A percentile compares a stretch with the other conserved stretches of the same genome.
These are phyloP conservation scores for Ophiocordyceps camponoti-saundersi DNA, from an alignment of 2,329 filamentous ascomycete genomes.

Conservation along the genomic window DNA sequence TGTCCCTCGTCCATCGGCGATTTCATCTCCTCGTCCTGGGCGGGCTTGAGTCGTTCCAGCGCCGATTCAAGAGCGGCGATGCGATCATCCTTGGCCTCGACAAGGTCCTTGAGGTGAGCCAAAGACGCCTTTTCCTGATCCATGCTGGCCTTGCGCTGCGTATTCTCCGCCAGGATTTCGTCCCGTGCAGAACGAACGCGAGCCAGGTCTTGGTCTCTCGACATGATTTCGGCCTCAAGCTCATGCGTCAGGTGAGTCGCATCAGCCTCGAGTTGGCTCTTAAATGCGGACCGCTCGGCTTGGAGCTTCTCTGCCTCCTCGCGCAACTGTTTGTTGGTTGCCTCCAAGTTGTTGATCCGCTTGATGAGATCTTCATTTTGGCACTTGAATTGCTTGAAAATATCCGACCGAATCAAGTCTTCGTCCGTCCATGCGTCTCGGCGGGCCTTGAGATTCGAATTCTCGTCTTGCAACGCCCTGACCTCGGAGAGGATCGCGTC, in stretches of 20 bases:
- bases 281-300: constrained; percentile 69
- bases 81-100: constrained; percentile 60
- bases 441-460: constrained; percentile 53
- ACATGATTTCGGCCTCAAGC: constrained; percentile 64
- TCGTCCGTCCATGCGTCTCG: constrained; percentile 70
- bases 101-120: constrained; percentile 64
- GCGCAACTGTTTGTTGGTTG: constrained; percentile 66
- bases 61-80: constrained; percentile 74
- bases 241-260: constrained; percentile 56
- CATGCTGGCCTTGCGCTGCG: constrained; percentile 60
- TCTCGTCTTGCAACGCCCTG: constrained; percentile 56
- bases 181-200: constrained; percentile 73
- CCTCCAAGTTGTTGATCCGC: constrained; percentile 80
- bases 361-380: constrained; percentile 90
- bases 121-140: constrained; percentile 57
- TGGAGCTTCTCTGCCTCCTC: constrained; percentile 76
- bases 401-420: constrained; percentile 79
- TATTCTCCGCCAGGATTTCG: constrained; percentile 67
- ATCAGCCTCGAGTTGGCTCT: constrained; percentile 67
- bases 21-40: constrained; percentile 27
- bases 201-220: constrained; percentile 69
- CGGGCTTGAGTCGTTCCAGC: constrained; percentile 48
- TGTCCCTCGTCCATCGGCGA: constrained; percentile 31
- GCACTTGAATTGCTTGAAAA: constrained; percentile 80
- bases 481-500: constrained; percentile 66